Evolutionary conservation across 2,329 filamentous ascomycete species (phyloP).

Genomic region (Colletotrichum lentis): DNA sequence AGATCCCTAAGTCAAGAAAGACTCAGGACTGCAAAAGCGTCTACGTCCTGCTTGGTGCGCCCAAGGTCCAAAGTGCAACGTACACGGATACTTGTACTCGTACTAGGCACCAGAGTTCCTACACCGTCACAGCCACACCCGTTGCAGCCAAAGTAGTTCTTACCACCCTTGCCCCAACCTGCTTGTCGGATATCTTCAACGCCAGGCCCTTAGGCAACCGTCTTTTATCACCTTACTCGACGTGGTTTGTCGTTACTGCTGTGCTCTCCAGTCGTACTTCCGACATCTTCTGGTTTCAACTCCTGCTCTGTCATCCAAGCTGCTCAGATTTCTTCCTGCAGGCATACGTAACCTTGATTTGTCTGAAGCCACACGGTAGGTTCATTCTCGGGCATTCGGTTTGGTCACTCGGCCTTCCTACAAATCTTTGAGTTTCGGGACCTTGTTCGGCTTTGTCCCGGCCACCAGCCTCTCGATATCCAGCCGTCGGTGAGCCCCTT

Average conservation of each 20-base stretch:
- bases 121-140: conserved; percentile 4
- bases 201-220: not conserved
- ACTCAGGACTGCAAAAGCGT: not conserved
- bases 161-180: not conserved
- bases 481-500: not conserved
- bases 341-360: conserved; percentile 24
- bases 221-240: not conserved
- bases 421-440: conserved; percentile 5
- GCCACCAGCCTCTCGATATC: conserved; percentile 5
- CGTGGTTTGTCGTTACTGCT: not conserved
- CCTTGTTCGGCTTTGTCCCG: conserved; percentile 20
- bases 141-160: conserved; percentile 1
- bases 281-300: conserved; percentile 15
- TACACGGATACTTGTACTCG: not conserved
- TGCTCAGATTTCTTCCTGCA: conserved; percentile 20
- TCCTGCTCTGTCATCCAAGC: conserved; percentile 16
- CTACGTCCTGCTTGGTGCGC: conserved; percentile 14
- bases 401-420: conserved; percentile 14
- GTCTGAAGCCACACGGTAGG: conserved; percentile 16
- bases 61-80: not conserved
- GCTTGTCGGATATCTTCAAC: conserved; percentile 6
- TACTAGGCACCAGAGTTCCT: not conserved
- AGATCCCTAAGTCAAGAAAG: conserved; percentile 12
- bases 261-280: not conserved
- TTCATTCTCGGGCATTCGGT: conserved; percentile 4